Evolutionary conservation across 768 basidiomycete genomes (phyloP).

Genomic region (Kwoniella sp.): DNA sequence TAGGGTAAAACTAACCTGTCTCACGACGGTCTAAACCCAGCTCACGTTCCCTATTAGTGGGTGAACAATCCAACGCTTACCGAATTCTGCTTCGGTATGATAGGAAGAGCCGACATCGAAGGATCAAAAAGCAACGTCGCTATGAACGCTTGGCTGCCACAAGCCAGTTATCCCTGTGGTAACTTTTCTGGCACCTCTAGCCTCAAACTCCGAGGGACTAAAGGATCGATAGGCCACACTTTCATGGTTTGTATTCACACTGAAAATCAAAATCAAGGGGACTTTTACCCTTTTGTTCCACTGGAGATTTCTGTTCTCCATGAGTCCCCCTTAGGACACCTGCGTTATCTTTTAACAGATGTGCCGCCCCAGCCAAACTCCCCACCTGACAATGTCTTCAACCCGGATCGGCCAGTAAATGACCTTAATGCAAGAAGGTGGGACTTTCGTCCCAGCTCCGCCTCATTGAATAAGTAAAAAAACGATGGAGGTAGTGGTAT

Average conservation of each 20-base stretch:
- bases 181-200: slow-evolving; percentile 79
- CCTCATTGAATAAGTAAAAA: slow-evolving; percentile 79
- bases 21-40: slow-evolving; percentile 60
- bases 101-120: slow-evolving; percentile 79
- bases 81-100: slow-evolving; percentile 78
- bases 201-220: slow-evolving; percentile 76
- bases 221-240: slow-evolving; percentile 83
- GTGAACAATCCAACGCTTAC: slow-evolving; percentile 76
- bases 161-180: slow-evolving; percentile 80
- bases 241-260: slow-evolving; percentile 79
- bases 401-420: slow-evolving; percentile 65
- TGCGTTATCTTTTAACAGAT: slow-evolving; percentile 79
- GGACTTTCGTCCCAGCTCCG: slow-evolving; percentile 63
- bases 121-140: slow-evolving; percentile 79
- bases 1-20: slow-evolving; percentile 86
- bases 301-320: slow-evolving; percentile 77
- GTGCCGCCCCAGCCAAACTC: slow-evolving; percentile 76
- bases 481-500: slow-evolving; percentile 80
- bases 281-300: slow-evolving; percentile 80
- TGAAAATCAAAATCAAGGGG: slow-evolving; percentile 81
- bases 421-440: slow-evolving; percentile 59
- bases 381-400: slow-evolving; percentile 78
- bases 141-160: slow-evolving; percentile 75
- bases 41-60: slow-evolving; percentile 74
- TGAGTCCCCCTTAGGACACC: slow-evolving; percentile 78